These are phyloP conservation scores for Ophiostoma novo-ulmi DNA, from an alignment of 2,329 filamentous ascomycete genomes.

Conservation along the genomic window DNA sequence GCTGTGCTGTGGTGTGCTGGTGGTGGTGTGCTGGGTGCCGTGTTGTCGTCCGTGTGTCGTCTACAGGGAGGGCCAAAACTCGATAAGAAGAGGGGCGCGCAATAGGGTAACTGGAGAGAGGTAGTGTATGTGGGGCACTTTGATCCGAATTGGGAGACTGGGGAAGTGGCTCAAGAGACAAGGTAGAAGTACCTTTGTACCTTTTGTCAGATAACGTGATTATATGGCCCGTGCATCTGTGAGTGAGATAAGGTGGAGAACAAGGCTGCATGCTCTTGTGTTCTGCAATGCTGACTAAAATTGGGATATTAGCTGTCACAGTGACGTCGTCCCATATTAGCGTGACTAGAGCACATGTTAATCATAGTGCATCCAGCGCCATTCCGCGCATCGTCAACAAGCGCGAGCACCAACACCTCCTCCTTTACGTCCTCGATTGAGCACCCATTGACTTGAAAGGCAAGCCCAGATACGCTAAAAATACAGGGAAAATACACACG, in stretches of 20 bases:
- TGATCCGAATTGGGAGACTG: background rate
- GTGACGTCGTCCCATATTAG: slow-evolving; percentile 7
- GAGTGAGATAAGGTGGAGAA: background rate
- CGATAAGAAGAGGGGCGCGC: slow-evolving; percentile 12
- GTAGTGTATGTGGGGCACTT: background rate
- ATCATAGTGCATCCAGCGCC: background rate
- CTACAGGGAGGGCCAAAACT: slow-evolving; percentile 1
- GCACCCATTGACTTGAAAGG: background rate
- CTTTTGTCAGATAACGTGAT: background rate
- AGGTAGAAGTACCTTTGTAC: background rate
- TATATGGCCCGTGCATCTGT: background rate
- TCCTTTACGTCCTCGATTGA: background rate
- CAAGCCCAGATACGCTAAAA: background rate
- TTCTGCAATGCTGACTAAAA: background rate
- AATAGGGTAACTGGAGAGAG: background rate
- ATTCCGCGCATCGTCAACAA: slow-evolving; percentile 8
- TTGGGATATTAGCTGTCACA: background rate
- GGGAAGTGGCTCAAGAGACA: background rate
- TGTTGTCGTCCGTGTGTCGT: slow-evolving; percentile 11
- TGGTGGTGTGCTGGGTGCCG: slow-evolving; percentile 7
- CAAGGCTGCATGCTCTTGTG: background rate
- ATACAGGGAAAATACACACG: background rate
- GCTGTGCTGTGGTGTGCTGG: background rate
- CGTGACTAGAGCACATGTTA: background rate
- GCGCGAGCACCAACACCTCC: background rate